Evolutionary conservation across 2,329 filamentous ascomycete genomes (phyloP).

Genomic region (Aspergillus aculeatus): DNA sequence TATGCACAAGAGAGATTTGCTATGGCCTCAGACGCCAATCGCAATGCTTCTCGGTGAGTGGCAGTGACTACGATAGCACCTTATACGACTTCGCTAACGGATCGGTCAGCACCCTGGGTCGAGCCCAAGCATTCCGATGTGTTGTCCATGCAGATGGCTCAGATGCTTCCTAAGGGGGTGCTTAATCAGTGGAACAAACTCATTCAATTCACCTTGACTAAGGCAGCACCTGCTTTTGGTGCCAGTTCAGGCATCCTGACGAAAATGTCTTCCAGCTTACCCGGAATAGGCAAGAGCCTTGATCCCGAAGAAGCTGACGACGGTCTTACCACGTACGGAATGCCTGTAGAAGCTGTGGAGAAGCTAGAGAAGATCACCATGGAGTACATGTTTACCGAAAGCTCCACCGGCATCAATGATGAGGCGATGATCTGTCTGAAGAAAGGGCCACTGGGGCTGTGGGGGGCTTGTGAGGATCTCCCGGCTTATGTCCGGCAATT

Average conservation of each 20-base stretch:
- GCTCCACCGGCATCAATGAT: slow-evolving; percentile 1
- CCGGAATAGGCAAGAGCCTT: background rate
- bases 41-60: background rate
- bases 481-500: background rate
- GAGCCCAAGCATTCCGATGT: slow-evolving; percentile 3
- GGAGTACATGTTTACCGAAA: background rate
- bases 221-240: background rate
- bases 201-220: background rate
- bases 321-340: background rate
- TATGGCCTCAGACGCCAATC: background rate
- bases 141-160: slow-evolving; percentile 1
- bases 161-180: background rate
- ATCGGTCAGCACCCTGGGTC: background rate
- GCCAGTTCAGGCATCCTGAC: background rate
- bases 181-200: background rate
- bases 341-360: background rate
- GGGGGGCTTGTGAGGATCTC: slow-evolving; percentile 1
- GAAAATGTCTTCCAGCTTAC: background rate
- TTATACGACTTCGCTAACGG: background rate
- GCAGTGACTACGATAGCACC: no score
- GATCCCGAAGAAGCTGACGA: background rate
- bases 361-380: background rate
- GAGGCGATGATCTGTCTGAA: slow-evolving; percentile 2
- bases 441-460: background rate
- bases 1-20: background rate